These are phyloP conservation scores for Wickerhamiella dianesei DNA, from an alignment of 805 yeast genomes.

Conservation along the genomic window DNA sequence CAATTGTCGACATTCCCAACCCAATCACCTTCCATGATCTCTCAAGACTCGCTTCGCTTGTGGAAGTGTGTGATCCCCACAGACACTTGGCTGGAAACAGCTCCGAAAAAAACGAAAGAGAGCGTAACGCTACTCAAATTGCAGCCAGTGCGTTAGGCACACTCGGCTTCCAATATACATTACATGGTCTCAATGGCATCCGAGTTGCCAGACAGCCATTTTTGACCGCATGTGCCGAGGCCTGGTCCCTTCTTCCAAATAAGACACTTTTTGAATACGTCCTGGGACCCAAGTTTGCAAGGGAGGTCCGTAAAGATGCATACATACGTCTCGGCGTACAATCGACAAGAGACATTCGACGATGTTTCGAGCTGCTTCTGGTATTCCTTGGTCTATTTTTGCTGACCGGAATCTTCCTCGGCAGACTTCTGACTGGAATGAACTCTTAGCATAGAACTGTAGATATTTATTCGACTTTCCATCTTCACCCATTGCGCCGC, in stretches of 20 bases:
- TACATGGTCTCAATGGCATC: neutral
- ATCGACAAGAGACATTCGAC: neutral
- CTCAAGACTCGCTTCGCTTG: neutral
- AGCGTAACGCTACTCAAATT: neutral
- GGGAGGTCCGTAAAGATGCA: neutral
- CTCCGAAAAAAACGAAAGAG: neutral
- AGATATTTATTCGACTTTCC: neutral
- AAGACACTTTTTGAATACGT: neutral
- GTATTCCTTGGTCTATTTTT: neutral
- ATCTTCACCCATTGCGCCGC: neutral
- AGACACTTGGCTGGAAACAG: neutral
- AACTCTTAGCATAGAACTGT: neutral
- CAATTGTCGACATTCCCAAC: neutral
- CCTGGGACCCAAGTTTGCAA: neutral
- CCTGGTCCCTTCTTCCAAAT: neutral
- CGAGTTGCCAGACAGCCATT: neutral
- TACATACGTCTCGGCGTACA: neutral
- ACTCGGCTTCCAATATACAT: neutral
- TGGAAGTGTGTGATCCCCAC: constrained; percentile 1
- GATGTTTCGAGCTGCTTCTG: neutral
- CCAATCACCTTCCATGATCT: neutral
- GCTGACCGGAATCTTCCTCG: neutral
- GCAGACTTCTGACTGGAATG: neutral
- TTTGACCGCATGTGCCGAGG: neutral
- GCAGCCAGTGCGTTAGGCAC: neutral